Percentiles rank a stretch among this genome's conserved stretches.
Evolutionary conservation across 129 eudicot species (phyloP).

Genomic region (Tagetes patula): DNA sequence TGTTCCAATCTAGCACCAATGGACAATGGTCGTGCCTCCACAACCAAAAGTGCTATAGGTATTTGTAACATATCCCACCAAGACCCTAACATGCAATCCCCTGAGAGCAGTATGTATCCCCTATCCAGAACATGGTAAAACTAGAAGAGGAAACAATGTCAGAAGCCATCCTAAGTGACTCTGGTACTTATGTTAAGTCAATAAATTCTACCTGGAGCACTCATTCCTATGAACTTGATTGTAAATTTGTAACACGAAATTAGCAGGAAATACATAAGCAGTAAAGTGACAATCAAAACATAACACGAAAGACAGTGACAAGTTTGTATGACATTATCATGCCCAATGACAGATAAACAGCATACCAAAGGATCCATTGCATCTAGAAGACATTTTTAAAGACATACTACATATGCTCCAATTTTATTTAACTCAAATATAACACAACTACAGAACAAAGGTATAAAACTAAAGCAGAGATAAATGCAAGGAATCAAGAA

Average conservation of each 20-base stretch:
- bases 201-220: not conserved
- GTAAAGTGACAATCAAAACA: not conserved
- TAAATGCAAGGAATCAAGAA: not conserved
- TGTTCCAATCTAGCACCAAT: constrained; percentile 61
- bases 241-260: no score
- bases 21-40: constrained; percentile 1
- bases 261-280: not conserved
- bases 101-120: constrained; percentile 66
- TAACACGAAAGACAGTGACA: not conserved
- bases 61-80: constrained; percentile 63
- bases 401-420: not conserved
- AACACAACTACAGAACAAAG: not conserved
- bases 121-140: constrained; percentile 47
- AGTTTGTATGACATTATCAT: not conserved
- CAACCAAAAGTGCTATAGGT: constrained; percentile 32
- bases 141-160: not conserved
- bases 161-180: constrained; percentile 7
- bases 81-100: constrained; percentile 84
- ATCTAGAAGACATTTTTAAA: not conserved
- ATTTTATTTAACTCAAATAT: not conserved
- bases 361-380: not conserved
- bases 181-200: not conserved
- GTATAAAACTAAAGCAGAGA: not conserved
- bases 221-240: not conserved
- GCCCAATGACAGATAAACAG: not conserved